These are phyloP conservation scores for Tetraselmis chui DNA, from an alignment of 139 green algal species.

Conservation along the genomic window DNA sequence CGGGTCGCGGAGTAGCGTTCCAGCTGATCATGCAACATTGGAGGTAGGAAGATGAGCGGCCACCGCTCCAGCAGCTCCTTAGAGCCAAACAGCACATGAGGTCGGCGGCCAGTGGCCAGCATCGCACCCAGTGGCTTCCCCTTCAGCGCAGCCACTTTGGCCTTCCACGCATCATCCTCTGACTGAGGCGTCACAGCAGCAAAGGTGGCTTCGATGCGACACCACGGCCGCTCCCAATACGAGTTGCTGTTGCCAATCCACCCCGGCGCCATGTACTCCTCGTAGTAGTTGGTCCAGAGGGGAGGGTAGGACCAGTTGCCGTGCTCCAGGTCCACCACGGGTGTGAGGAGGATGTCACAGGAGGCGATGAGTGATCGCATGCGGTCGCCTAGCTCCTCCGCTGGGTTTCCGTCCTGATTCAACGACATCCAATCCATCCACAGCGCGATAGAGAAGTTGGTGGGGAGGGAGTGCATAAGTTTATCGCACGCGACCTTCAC, in stretches of 20 bases:
- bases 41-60: not conserved
- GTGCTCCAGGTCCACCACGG: not conserved
- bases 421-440: not conserved
- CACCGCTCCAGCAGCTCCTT: not conserved
- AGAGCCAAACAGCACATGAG: not conserved
- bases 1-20: not conserved
- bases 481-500: not conserved
- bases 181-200: not conserved
- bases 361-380: not conserved
- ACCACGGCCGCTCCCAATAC: not conserved
- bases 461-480: not conserved
- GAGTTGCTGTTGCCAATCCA: not conserved
- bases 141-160: not conserved
- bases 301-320: not conserved
- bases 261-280: not conserved
- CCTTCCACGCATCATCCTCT: not conserved
- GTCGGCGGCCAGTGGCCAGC: not conserved
- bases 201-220: not conserved
- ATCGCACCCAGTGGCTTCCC: not conserved
- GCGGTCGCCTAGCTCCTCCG: not conserved
- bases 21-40: not conserved
- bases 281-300: not conserved
- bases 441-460: not conserved
- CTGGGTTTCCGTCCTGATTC: not conserved
- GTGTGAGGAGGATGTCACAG: not conserved